A percentile compares a stretch with the other conserved stretches of the same genome.
Evolutionary conservation across 352 stramenopile species (phyloP).

Genomic region (Phytophthora crassamura): DNA sequence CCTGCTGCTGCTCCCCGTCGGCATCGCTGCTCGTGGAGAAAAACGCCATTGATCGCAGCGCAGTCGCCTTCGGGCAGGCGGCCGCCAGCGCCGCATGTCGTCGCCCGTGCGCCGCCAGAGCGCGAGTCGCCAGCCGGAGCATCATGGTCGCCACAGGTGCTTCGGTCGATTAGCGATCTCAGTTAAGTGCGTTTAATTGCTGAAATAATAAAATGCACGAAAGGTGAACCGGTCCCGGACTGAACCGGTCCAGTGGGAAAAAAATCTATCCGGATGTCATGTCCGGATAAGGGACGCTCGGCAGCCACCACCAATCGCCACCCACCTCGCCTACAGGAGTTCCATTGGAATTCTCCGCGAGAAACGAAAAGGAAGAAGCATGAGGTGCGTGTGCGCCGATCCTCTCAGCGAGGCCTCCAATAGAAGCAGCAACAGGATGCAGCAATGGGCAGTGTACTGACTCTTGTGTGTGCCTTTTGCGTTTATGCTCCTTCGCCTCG

Average conservation of each 20-base stretch:
- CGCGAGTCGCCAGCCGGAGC: conserved; percentile 24
- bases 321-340: conserved; percentile 10
- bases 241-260: conserved; percentile 9
- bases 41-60: not conserved
- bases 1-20: conserved; percentile 20
- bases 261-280: too few relatives aligned
- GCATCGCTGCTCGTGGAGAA: conserved; percentile 18
- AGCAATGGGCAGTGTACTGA: conserved; percentile 36
- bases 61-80: not conserved
- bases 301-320: conserved; percentile 37
- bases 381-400: conserved; percentile 48
- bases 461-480: conserved; percentile 15
- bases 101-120: conserved; percentile 16
- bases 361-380: conserved; percentile 68
- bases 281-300: not conserved
- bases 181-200: too few relatives aligned
- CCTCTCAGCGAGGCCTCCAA: too few relatives aligned
- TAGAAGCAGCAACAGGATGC: not conserved
- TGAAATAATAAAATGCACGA: not conserved
- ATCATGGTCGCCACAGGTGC: conserved; percentile 1
- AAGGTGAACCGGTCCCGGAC: conserved; percentile 16
- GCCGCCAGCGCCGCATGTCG: conserved; percentile 14
- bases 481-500: conserved; percentile 1
- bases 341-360: conserved; percentile 73
- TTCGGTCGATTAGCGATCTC: too few relatives aligned